Conservation (phyloP, 2,329 filamentous ascomycete genomes). For the Immersiporthe knoxdaviesiana region DNA sequence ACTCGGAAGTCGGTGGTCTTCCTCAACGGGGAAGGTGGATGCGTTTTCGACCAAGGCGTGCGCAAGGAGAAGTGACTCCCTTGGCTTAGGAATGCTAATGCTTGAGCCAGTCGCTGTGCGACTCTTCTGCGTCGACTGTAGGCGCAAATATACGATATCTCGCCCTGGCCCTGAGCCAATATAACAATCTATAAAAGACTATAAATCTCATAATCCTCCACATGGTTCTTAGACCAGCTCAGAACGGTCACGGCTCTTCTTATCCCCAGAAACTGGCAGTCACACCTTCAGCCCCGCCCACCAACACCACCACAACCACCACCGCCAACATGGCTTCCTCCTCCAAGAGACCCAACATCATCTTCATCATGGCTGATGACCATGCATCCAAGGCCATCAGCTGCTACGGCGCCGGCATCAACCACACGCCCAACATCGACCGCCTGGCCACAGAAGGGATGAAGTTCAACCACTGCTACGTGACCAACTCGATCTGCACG, state of each 20-base stretch:
- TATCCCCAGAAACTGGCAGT: background rate
- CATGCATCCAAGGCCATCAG: constrained; percentile 55
- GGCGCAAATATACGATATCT: too few species aligned
- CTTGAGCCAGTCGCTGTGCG: background rate
- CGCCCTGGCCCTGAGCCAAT: background rate
- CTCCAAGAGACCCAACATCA: constrained; percentile 40
- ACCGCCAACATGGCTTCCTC: background rate
- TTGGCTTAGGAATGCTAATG: background rate
- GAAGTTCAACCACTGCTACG: constrained; percentile 57
- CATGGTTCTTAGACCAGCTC: background rate
- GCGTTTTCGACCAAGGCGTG: background rate
- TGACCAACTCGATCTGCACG: constrained; percentile 58
- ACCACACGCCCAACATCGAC: constrained; percentile 55
- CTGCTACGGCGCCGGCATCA: constrained; percentile 55
- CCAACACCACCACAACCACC: background rate
- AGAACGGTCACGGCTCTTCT: background rate
- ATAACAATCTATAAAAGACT: background rate
- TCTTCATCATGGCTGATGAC: constrained; percentile 61
- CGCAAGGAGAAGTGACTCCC: background rate
- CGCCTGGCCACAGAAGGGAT: constrained; percentile 53
- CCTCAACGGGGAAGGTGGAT: background rate
- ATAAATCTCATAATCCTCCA: background rate
- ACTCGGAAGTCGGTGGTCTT: constrained; percentile 9
- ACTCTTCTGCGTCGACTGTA: background rate
- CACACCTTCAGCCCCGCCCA: background rate